These are phyloP conservation scores for Leptographium flavum DNA, from an alignment of 2,329 filamentous ascomycete genomes.

Conservation along the genomic window DNA sequence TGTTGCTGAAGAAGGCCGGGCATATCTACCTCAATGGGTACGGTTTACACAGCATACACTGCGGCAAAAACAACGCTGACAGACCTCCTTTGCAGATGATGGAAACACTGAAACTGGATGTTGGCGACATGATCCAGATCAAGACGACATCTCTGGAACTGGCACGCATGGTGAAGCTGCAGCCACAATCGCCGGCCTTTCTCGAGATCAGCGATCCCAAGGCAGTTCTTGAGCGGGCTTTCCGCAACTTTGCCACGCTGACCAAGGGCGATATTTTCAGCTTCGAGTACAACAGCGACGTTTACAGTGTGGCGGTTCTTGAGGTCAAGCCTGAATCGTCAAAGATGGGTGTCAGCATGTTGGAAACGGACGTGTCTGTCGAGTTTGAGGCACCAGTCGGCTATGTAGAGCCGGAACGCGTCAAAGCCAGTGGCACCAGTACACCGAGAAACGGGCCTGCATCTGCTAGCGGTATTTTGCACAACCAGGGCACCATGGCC, in stretches of 20 bases:
- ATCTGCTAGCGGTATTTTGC: slow-evolving; percentile 59
- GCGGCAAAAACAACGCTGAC: background rate
- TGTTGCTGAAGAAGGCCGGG: slow-evolving; percentile 90
- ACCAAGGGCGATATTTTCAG: slow-evolving; percentile 92
- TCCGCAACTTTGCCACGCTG: slow-evolving; percentile 87
- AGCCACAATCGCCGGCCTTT: slow-evolving; percentile 85
- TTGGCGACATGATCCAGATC: slow-evolving; percentile 87
- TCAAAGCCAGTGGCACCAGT: slow-evolving; percentile 57
- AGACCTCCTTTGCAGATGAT: slow-evolving; percentile 52
- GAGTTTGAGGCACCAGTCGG: slow-evolving; percentile 91
- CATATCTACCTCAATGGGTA: slow-evolving; percentile 93
- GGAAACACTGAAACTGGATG: slow-evolving; percentile 77
- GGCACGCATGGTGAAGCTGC: slow-evolving; percentile 87
- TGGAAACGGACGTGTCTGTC: slow-evolving; percentile 92
- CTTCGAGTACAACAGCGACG: slow-evolving; percentile 89
- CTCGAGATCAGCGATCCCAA: slow-evolving; percentile 96
- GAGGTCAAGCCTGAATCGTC: slow-evolving; percentile 79
- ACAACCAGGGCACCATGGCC: slow-evolving; percentile 85
- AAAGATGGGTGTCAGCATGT: slow-evolving; percentile 79
- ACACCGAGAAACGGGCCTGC: slow-evolving; percentile 64
- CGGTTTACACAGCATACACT: slow-evolving; percentile 14
- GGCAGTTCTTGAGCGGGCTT: slow-evolving; percentile 90
- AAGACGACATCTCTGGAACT: slow-evolving; percentile 87
- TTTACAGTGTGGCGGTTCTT: slow-evolving; percentile 84
- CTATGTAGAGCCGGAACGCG: slow-evolving; percentile 72